These are phyloP conservation scores for Trichophyton mentagrophytes DNA, from an alignment of 2,329 filamentous ascomycete species.

Conservation along the genomic window DNA sequence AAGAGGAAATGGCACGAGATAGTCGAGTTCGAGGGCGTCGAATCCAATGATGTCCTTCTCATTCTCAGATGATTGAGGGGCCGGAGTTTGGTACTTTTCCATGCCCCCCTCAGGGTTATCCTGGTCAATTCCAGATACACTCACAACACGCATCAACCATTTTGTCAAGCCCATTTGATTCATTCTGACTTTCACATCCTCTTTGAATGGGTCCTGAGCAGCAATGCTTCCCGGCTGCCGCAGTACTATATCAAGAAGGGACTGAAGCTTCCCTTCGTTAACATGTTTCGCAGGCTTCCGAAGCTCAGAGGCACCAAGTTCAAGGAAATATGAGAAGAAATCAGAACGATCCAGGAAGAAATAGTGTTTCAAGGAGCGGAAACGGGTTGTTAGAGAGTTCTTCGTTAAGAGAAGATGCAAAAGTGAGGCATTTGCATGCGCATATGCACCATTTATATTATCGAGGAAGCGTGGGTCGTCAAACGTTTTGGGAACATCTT, in stretches of 20 bases:
- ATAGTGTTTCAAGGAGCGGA: slow-evolving; percentile 92
- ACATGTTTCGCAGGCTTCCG: slow-evolving; percentile 79
- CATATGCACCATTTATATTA: slow-evolving; percentile 90
- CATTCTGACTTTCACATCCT: slow-evolving; percentile 96
- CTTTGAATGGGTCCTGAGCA: slow-evolving; percentile 90
- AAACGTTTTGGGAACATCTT: slow-evolving; percentile 81
- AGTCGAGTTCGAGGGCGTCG: slow-evolving; percentile 87
- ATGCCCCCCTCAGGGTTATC: slow-evolving; percentile 49
- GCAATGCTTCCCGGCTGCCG: slow-evolving; percentile 94
- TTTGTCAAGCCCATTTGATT: slow-evolving; percentile 88
- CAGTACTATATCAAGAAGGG: slow-evolving; percentile 83
- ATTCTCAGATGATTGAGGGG: slow-evolving; percentile 52
- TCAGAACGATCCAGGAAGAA: slow-evolving; percentile 97
- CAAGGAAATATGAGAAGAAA: slow-evolving; percentile 96
- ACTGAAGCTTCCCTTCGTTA: slow-evolving; percentile 88
- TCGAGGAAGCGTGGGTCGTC: slow-evolving; percentile 86
- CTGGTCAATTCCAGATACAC: slow-evolving; percentile 88
- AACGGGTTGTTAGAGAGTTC: slow-evolving; percentile 72
- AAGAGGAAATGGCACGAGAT: slow-evolving; percentile 84
- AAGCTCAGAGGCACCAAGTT: slow-evolving; percentile 77
- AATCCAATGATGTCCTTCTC: slow-evolving; percentile 80
- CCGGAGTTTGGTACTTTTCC: slow-evolving; percentile 62
- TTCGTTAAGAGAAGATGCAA: slow-evolving; percentile 84
- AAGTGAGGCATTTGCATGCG: slow-evolving; percentile 86
- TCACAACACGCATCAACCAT: slow-evolving; percentile 90